Evolutionary conservation across 192 early-diverging fungal species (phyloP).

Genomic region (Pilobolus umbonatus): DNA sequence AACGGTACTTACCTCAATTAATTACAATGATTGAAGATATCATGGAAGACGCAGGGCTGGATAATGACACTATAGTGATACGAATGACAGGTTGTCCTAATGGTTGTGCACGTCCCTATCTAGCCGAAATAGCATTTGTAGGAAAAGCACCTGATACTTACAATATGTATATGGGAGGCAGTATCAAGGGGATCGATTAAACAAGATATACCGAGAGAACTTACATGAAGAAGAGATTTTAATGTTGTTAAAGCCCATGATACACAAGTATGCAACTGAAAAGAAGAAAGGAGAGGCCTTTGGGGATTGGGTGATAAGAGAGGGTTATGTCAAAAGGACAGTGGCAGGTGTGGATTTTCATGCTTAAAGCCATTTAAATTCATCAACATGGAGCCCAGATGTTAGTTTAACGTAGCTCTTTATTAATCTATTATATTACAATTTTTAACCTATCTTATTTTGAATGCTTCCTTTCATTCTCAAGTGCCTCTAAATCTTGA

Average conservation of each 20-base stretch:
- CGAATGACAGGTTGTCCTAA: slow-evolving; percentile 97
- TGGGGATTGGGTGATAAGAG: slow-evolving; percentile 92
- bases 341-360: slow-evolving; percentile 71
- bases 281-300: slow-evolving; percentile 72
- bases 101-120: slow-evolving; percentile 90
- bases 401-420: too few species aligned
- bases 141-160: slow-evolving; percentile 92
- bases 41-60: slow-evolving; percentile 72
- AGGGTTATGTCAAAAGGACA: slow-evolving; percentile 69
- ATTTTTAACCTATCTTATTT: too few species aligned
- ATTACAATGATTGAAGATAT: slow-evolving; percentile 71
- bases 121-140: slow-evolving; percentile 89
- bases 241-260: slow-evolving; percentile 64
- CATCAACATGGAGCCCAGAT: too few species aligned
- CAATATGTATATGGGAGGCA: slow-evolving; percentile 91
- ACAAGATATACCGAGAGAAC: slow-evolving; percentile 87
- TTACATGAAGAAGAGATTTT: slow-evolving; percentile 86
- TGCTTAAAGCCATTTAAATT: too few species aligned
- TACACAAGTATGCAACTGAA: slow-evolving; percentile 70
- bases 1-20: slow-evolving; percentile 83
- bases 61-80: slow-evolving; percentile 83
- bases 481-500: too few species aligned
- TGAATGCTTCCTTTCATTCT: too few species aligned
- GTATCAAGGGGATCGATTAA: slow-evolving; percentile 78
- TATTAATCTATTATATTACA: too few species aligned